phyloP scores from a whole-genome alignment of 139 green algal species.

The Coccomyxa sp. region DNA sequence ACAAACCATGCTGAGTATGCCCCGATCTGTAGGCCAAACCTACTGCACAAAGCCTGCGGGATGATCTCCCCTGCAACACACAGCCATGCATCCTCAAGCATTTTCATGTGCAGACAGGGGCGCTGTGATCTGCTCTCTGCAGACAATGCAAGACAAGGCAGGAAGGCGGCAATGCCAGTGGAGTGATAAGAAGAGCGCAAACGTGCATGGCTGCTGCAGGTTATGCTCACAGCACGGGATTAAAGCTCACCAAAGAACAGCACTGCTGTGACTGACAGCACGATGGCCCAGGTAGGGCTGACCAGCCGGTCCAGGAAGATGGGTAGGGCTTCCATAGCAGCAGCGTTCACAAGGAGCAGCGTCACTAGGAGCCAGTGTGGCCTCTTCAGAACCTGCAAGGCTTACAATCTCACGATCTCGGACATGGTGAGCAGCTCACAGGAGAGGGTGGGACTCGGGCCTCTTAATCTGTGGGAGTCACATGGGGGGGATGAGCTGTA shows the following conservation, averaged over 20 bases:
- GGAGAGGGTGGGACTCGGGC: neutral
- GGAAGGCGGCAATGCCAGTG: neutral
- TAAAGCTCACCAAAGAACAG: conserved; percentile 66
- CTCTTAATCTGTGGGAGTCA: neutral
- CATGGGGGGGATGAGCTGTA: neutral
- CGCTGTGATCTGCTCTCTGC: neutral
- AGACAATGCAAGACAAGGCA: neutral
- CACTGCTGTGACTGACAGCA: conserved; percentile 53
- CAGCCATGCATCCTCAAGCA: neutral
- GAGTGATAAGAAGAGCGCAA: neutral
- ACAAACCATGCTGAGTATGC: conserved; percentile 36
- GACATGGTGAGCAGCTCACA: conserved; percentile 16
- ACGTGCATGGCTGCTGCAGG: neutral
- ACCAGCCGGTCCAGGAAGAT: conserved; percentile 66
- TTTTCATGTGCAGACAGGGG: neutral
- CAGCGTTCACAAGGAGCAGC: conserved; percentile 57
- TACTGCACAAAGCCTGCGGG: conserved; percentile 39
- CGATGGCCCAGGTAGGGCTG: conserved; percentile 47
- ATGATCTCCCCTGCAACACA: conserved; percentile 46
- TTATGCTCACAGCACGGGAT: neutral
- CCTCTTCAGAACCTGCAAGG: conserved; percentile 33
- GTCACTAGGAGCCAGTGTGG: conserved; percentile 59
- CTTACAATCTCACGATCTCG: too few relatives aligned
- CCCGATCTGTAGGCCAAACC: conserved; percentile 36
- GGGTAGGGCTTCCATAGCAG: conserved; percentile 55